Percentiles rank a stretch among this genome's conserved stretches.
These are phyloP conservation scores for Suhomyces maxii DNA, from an alignment of 1,139 yeast species.

Conservation along the genomic window DNA sequence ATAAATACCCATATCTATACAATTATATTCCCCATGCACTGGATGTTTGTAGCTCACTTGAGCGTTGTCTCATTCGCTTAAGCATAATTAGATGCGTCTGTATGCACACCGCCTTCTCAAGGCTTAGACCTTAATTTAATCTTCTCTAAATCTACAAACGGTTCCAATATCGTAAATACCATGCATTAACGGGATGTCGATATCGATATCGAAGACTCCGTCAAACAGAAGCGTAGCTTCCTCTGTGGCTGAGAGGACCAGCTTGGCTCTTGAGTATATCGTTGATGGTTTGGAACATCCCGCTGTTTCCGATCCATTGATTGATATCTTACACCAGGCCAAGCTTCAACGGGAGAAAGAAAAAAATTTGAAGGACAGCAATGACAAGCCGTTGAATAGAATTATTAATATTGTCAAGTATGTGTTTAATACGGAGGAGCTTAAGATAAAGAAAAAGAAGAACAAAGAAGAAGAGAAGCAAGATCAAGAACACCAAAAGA, in stretches of 20 bases:
- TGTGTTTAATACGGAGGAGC: neutral
- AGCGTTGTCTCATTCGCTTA: too few relatives aligned
- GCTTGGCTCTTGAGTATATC: neutral
- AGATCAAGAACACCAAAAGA: neutral
- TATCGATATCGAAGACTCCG: neutral
- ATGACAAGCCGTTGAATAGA: neutral
- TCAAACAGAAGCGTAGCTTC: constrained; percentile 2
- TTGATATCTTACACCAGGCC: neutral
- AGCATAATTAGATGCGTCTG: too few relatives aligned
- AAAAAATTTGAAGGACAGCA: neutral
- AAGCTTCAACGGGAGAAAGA: constrained; percentile 1
- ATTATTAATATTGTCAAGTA: too few relatives aligned
- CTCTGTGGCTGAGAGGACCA: neutral
- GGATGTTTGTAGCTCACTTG: too few relatives aligned
- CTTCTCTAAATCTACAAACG: neutral
- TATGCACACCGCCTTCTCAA: neutral
- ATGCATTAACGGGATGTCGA: neutral
- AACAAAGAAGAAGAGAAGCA: neutral
- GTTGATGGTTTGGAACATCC: neutral
- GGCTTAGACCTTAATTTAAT: neutral
- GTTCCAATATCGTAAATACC: neutral
- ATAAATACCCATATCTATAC: too few relatives aligned
- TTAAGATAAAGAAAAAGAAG: neutral
- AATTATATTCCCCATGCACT: too few relatives aligned
- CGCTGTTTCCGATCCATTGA: neutral